Evolutionary conservation across 2,329 filamentous ascomycete species (phyloP).

Genomic region (Berkeleyomyces basicola): DNA sequence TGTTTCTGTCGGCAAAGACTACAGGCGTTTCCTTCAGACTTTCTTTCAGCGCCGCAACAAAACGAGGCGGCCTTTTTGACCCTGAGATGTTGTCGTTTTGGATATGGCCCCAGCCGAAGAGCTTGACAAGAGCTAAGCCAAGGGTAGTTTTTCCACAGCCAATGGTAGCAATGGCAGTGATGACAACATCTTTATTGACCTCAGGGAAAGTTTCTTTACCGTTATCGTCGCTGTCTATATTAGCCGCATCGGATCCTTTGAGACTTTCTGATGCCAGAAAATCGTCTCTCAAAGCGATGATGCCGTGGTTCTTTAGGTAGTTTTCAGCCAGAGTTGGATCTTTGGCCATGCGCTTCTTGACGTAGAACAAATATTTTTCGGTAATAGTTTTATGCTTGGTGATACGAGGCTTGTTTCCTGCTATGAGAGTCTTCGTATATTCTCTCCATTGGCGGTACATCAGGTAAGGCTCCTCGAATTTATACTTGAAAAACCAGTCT

Average conservation of each 20-base stretch:
- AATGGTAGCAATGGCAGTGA: conserved; percentile 85
- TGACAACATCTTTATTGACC: conserved; percentile 51
- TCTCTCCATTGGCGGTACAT: conserved; percentile 99
- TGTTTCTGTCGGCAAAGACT: conserved; percentile 87
- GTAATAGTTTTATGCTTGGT: conserved; percentile 85
- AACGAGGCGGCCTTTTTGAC: conserved; percentile 51
- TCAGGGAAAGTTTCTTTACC: conserved; percentile 28
- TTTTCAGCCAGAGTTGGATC: conserved; percentile 50
- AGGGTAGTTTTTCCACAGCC: conserved; percentile 96
- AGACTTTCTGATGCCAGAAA: conserved; percentile 72
- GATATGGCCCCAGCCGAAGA: conserved; percentile 84
- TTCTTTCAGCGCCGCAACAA: conserved; percentile 54
- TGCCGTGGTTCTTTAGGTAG: conserved; percentile 83
- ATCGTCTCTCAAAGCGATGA: conserved; percentile 76
- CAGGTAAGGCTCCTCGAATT: conserved; percentile 95
- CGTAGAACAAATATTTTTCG: conserved; percentile 75
- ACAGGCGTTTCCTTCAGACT: conserved; percentile 48
- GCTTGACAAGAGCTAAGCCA: conserved; percentile 59
- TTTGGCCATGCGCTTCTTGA: conserved; percentile 51
- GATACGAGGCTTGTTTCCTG: conserved; percentile 54
- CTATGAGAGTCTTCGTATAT: conserved; percentile 79
- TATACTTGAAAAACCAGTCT: conserved; percentile 99
- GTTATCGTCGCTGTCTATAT: conserved; percentile 39
- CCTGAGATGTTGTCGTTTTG: conserved; percentile 94
- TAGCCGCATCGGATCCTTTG: conserved; percentile 78